Base-by-base conservation (phyloP, 106 monocot genomes). In the Amphibolis antarctica region DNA sequence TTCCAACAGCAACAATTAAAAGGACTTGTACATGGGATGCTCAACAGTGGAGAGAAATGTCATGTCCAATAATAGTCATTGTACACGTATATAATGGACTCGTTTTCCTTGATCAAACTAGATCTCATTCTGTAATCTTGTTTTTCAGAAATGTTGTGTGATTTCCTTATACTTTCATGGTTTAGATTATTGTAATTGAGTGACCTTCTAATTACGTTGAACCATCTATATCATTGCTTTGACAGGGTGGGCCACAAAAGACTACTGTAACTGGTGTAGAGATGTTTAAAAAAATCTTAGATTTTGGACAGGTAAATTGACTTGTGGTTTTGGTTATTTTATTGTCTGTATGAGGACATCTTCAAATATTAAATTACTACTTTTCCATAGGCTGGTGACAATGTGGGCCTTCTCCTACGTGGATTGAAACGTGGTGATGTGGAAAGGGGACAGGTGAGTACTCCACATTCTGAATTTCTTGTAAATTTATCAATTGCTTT, bases 341-440 rank as follows among this genome's bases (percentile, higher is more conserved):
- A 49, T 13, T 13, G 10, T 49, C 3, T 49, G 13, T n/a, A 49
- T 12, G 9, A 49, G 11, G 15, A 12, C 48, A 9, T 49, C 24
- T 26, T 10, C 13, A 17, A 55, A 26, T 46, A 59, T 12, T 59
- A 19, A 52, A 9, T 30, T 29, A 25, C 19, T 49, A 12, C 24
- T 21, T 53, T 53, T 55, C 30, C 52, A 13, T 64, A 96, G 88
- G 88, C 89, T 75, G 89, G 89, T 55, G 94, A 96, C 68, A 89
- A 89, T 70, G 94, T 89, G 4, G 96, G 96, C 20, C 86, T 96
- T 69, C 86, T 96, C 53, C 59, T 96, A 49, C 96, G 96, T 80
- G 96, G 96, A 49, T 64, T 96, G 21, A 96, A 96, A 76, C 86
- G 96, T 66, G 84, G 82, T 48, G 96, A 96, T 80, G 96, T 96